Evolutionary conservation across 73 alveolate species (phyloP).

Genomic region (Uronychia setigera): DNA sequence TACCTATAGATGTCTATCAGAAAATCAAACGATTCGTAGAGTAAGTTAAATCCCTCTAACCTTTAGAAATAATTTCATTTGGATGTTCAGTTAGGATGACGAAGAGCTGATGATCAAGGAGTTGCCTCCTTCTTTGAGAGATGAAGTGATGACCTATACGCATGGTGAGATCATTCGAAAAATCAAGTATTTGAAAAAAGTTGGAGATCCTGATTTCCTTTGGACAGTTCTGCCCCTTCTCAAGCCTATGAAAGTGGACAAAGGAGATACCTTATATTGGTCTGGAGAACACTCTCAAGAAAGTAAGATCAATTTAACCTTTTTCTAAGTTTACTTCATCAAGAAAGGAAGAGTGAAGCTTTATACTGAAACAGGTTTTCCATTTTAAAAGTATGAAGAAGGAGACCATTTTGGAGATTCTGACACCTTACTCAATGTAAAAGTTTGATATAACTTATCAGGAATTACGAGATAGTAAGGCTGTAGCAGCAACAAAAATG

Average conservation of each 20-base stretch:
- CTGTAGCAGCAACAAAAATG: constrained; percentile 38
- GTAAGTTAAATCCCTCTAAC: background rate
- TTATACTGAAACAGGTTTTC: constrained; percentile 17
- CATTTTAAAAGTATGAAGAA: constrained; percentile 17
- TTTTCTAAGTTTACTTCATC: constrained; percentile 32
- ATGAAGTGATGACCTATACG: constrained; percentile 54
- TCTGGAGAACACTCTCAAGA: constrained; percentile 57
- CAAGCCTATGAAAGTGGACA: constrained; percentile 46
- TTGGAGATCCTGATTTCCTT: constrained; percentile 39
- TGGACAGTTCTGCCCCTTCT: constrained; percentile 54
- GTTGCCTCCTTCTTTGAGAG: constrained; percentile 67
- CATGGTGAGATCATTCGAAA: constrained; percentile 50
- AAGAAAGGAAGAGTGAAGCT: constrained; percentile 40
- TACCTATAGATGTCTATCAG: constrained; percentile 32
- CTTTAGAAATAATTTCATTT: background rate
- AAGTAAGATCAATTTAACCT: constrained; percentile 7
- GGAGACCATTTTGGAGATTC: constrained; percentile 60
- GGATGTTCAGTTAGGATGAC: constrained; percentile 28
- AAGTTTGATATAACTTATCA: background rate
- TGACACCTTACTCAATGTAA: constrained; percentile 44
- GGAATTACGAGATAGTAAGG: constrained; percentile 33
- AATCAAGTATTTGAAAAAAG: constrained; percentile 42
- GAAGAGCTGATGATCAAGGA: constrained; percentile 39
- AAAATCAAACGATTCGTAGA: constrained; percentile 65
- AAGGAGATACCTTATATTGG: constrained; percentile 50